A percentile compares a stretch with the other conserved stretches of the same genome.
phyloP scores from a whole-genome alignment of 768 basidiomycete genomes.

The Pholiota microspora region DNA sequence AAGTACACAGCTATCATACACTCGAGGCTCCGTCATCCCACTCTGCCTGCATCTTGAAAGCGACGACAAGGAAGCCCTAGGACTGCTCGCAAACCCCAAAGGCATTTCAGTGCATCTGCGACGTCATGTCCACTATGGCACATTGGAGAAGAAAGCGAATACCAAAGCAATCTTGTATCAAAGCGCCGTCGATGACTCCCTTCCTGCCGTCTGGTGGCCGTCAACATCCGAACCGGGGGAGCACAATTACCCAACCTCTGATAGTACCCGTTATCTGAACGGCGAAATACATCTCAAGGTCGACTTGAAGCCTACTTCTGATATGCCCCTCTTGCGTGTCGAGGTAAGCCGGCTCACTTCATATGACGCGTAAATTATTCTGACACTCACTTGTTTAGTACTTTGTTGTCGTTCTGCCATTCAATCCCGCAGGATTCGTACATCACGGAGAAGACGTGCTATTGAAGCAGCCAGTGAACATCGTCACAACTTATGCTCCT shows the following conservation, averaged over 20 bases:
- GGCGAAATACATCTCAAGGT: constrained; percentile 36
- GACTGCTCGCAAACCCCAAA: constrained; percentile 28
- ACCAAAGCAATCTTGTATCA: constrained; percentile 4
- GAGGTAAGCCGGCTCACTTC: constrained; percentile 24
- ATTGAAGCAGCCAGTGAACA: constrained; percentile 29
- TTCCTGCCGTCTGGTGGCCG: constrained; percentile 19
- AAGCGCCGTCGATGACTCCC: constrained; percentile 16
- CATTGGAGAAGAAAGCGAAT: neutral
- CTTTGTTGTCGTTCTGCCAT: constrained; percentile 35
- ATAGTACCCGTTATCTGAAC: constrained; percentile 21
- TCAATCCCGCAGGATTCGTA: constrained; percentile 30
- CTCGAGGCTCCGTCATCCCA: constrained; percentile 37
- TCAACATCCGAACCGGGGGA: constrained; percentile 13
- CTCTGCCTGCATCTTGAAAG: constrained; percentile 28
- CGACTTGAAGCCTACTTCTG: constrained; percentile 34
- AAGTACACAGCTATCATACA: constrained; percentile 34
- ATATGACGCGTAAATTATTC: neutral
- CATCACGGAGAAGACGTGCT: constrained; percentile 23
- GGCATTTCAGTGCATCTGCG: constrained; percentile 26
- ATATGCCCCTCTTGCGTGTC: constrained; percentile 36
- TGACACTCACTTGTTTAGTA: constrained; percentile 21
- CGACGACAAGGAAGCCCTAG: constrained; percentile 28
- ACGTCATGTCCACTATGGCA: constrained; percentile 11
- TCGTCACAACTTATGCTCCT: constrained; percentile 29
- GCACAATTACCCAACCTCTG: constrained; percentile 10